phyloP scores from a whole-genome alignment of 345 rosid species.

The Clarkia xantiana region DNA sequence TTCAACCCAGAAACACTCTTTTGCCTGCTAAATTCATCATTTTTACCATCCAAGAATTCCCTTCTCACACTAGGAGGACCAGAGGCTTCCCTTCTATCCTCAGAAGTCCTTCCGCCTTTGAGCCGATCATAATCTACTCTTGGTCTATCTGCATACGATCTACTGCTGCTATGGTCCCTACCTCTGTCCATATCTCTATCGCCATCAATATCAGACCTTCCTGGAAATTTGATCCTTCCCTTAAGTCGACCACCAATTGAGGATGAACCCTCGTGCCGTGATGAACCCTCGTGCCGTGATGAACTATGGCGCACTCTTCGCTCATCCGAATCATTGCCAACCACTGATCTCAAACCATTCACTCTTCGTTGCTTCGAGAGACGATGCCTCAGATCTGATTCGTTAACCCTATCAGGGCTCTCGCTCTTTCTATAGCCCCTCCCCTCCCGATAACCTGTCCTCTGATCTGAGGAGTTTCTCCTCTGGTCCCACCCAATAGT shows the following conservation, averaged over 20 bases:
- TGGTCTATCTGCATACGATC: constrained; percentile 37
- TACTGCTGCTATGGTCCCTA: constrained; percentile 36
- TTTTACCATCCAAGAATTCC: constrained; percentile 33
- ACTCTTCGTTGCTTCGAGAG: constrained; percentile 55
- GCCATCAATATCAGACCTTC: constrained; percentile 24
- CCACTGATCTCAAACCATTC: constrained; percentile 54
- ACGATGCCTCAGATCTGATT: constrained; percentile 55
- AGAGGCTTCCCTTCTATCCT: constrained; percentile 25
- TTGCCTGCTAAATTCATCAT: constrained; percentile 32
- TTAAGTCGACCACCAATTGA: constrained; percentile 47
- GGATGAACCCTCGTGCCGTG: too few relatives aligned
- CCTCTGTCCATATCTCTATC: constrained; percentile 35
- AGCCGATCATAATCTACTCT: constrained; percentile 44
- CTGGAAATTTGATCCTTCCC: constrained; percentile 76
- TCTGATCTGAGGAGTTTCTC: constrained; percentile 32
- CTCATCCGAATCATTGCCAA: constrained; percentile 40
- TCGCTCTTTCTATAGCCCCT: constrained; percentile 29
- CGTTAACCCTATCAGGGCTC: constrained; percentile 32
- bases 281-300: constrained; percentile 22
- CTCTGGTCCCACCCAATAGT: constrained; percentile 38
- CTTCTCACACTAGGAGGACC: constrained; percentile 25
- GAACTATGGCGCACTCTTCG: constrained; percentile 25
- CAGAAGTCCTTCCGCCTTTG: constrained; percentile 24
- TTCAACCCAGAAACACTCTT: constrained; percentile 53
- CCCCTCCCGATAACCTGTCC: constrained; percentile 36